These are phyloP conservation scores for Datura wrightii DNA, from an alignment of 257 asterid species.

Conservation along the genomic window DNA sequence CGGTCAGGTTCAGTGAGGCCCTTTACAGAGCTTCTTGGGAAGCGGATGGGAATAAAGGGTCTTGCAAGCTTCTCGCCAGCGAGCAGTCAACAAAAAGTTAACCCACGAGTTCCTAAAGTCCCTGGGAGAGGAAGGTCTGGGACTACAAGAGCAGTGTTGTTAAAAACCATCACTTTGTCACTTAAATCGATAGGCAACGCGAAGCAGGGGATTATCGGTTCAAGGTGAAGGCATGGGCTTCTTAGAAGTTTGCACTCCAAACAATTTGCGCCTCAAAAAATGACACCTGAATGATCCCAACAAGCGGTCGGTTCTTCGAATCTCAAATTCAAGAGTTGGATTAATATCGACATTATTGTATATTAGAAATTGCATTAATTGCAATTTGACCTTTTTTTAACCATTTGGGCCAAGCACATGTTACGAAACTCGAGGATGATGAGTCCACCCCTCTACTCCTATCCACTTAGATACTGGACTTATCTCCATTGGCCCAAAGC, in stretches of 20 bases:
- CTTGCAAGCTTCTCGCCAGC: neutral
- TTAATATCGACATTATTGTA: neutral
- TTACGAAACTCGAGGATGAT: neutral
- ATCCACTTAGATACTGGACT: neutral
- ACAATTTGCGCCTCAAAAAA: neutral
- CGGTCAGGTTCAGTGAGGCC: neutral
- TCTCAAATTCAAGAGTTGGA: neutral
- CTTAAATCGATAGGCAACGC: neutral
- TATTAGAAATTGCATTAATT: neutral
- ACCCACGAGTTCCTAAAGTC: slow-evolving; percentile 22
- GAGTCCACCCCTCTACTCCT: neutral
- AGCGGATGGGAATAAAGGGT: neutral
- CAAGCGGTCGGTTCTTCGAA: neutral
- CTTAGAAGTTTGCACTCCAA: slow-evolving; percentile 6
- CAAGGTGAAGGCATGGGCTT: neutral
- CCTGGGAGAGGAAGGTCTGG: neutral
- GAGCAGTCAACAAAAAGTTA: neutral
- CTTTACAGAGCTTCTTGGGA: neutral
- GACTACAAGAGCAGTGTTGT: neutral
- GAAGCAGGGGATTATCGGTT: neutral
- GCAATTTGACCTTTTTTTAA: neutral
- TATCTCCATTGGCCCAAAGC: neutral
- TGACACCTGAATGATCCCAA: neutral
- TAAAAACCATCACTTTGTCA: neutral
- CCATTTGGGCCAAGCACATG: neutral